Evolutionary conservation across 352 stramenopile species (phyloP).

Genomic region (Pythium sp.): DNA sequence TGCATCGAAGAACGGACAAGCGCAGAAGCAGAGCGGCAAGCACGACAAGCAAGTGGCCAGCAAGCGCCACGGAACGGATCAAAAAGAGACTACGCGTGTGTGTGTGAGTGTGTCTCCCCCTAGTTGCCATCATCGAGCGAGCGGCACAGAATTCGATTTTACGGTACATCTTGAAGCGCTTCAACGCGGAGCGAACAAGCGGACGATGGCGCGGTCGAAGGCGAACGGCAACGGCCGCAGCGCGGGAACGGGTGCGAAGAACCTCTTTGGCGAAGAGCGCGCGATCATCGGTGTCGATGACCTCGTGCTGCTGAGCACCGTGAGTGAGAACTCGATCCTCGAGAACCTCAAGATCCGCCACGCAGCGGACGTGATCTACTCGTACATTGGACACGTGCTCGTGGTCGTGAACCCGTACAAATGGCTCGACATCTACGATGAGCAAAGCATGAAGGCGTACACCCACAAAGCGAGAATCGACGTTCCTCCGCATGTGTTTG

Average conservation of each 20-base stretch:
- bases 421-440: slow-evolving; percentile 88
- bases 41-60: background rate
- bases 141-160: background rate
- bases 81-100: background rate
- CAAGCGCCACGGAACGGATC: background rate
- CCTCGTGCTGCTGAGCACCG: slow-evolving; percentile 67
- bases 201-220: slow-evolving; percentile 15
- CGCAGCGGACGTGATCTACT: slow-evolving; percentile 84
- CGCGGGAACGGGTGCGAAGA: background rate
- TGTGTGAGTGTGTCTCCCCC: background rate
- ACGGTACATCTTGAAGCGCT: background rate
- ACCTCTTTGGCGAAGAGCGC: slow-evolving; percentile 59
- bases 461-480: slow-evolving; percentile 87
- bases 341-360: slow-evolving; percentile 89
- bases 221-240: slow-evolving; percentile 3
- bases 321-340: slow-evolving; percentile 79
- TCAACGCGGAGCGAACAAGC: background rate
- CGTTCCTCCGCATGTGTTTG: slow-evolving; percentile 83
- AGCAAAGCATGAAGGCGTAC: slow-evolving; percentile 76
- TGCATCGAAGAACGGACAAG: background rate
- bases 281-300: slow-evolving; percentile 78
- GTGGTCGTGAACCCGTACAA: slow-evolving; percentile 90
- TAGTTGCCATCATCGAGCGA: background rate
- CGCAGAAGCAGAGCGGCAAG: background rate
- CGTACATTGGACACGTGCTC: slow-evolving; percentile 87